Base-by-base conservation (phyloP, 177 flowering plant genomes). In the Tripterygium wilfordii region DNA sequence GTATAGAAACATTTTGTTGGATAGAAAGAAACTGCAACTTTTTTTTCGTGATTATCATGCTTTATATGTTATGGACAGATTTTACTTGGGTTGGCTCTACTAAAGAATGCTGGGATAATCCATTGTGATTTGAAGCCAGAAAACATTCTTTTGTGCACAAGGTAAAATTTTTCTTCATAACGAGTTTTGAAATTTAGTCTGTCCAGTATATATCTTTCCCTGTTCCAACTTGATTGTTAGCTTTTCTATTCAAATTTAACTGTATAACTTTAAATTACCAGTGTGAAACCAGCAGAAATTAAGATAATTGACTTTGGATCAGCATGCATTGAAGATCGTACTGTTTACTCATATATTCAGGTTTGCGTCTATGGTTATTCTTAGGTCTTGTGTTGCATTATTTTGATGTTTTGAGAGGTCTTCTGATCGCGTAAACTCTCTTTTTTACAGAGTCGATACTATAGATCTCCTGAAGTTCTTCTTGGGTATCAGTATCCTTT, bases 81-180 rank as follows among this genome's bases (percentile, higher is more conserved):
- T 47, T 70, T 94, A 65, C 65, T 66, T 58, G 99, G 95, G 23
- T 58, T 94, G 67, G 71, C 77, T 58, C 68, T 94, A 28, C 65
- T 94, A 78, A 94, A 88, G 74, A 91, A 85, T 49, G 97, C 95
- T 62, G 88, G 85, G 39, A 85, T 94, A 36, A 94, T 94, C 58
- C 99, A 94, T 50, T 94, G 99, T 76, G 99, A 94, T 82, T 66
- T 94, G 71, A 94, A 94, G 78, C 99, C 99, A 36, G 99, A 94
- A 70, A 94, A 94, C 63, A 94, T 94, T 70, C 99, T 94, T 64
- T 57, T 94, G 17, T 81, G 88, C 50, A 67, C 91, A 10, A 87
- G 95, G 99, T 88, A 30, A 66, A n/a, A 65, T 48, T 55, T 40
- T 62, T 58, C 28, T 16, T 41, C 41, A 13, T 45, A 8, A 22